Percentiles rank a stretch among this genome's conserved stretches.
Evolutionary conservation across 2,329 filamentous ascomycete genomes (phyloP).

Genomic region (Emericellopsis atlantica): DNA sequence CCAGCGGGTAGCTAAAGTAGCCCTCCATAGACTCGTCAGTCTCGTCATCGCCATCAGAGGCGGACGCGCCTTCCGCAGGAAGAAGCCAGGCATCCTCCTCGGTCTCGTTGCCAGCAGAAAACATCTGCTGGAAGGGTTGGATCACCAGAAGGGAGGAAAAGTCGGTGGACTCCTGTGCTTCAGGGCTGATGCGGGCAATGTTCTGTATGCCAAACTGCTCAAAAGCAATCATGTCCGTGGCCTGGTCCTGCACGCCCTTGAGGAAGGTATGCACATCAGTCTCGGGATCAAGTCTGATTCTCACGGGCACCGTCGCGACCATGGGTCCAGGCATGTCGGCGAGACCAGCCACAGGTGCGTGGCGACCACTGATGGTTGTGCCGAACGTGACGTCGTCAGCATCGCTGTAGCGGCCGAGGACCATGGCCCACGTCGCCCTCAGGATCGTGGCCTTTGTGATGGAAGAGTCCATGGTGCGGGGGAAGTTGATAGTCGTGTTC

Average conservation of each 20-base stretch:
- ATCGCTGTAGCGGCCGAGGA: slow-evolving; percentile 16
- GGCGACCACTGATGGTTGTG: slow-evolving; percentile 2
- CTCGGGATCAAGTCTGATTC: slow-evolving; percentile 1
- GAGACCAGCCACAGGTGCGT: slow-evolving; percentile 7
- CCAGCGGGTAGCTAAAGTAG: background rate
- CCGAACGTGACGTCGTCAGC: slow-evolving; percentile 14
- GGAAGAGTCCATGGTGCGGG: background rate
- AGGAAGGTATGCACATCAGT: slow-evolving; percentile 5
- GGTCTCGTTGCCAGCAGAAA: slow-evolving; percentile 7
- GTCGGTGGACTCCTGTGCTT: slow-evolving; percentile 7
- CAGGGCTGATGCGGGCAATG: slow-evolving; percentile 7
- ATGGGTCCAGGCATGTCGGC: slow-evolving; percentile 7
- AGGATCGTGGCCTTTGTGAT: slow-evolving; percentile 8
- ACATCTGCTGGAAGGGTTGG: slow-evolving; percentile 3
- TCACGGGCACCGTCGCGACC: slow-evolving; percentile 6
- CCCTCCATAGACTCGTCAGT: background rate
- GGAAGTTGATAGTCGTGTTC: background rate
- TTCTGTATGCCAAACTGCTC: slow-evolving; percentile 12
- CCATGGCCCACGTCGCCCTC: slow-evolving; percentile 1
- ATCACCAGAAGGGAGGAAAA: slow-evolving; percentile 10
- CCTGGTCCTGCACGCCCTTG: slow-evolving; percentile 4
- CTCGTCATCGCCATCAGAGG: background rate
- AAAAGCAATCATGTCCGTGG: slow-evolving; percentile 8
- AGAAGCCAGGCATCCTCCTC: background rate
- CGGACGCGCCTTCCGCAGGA: background rate